Evolutionary conservation across 768 basidiomycete species (phyloP).

Genomic region (Dentipellis sp.): DNA sequence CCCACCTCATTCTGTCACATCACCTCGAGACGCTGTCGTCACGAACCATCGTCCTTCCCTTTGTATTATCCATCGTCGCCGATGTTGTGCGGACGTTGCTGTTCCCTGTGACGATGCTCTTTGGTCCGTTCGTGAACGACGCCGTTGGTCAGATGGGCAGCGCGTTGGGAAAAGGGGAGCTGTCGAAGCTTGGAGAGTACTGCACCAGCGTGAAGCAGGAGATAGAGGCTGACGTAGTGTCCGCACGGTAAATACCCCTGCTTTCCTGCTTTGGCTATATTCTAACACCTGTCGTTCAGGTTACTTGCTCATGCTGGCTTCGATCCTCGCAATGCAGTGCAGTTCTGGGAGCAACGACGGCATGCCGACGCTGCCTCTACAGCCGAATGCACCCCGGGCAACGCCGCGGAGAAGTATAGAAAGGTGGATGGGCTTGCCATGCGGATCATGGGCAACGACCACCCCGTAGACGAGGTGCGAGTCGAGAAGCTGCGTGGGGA

Average conservation of each 20-base stretch:
- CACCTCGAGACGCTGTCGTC: slow-evolving; percentile 90
- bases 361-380: slow-evolving; percentile 29
- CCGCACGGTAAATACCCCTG: slow-evolving; percentile 49
- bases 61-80: slow-evolving; percentile 62
- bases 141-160: slow-evolving; percentile 77
- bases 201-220: slow-evolving; percentile 82
- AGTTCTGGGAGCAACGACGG: slow-evolving; percentile 62
- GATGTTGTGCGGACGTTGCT: slow-evolving; percentile 72
- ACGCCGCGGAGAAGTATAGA: slow-evolving; percentile 7
- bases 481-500: slow-evolving; percentile 54
- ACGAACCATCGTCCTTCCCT: slow-evolving; percentile 73
- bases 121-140: slow-evolving; percentile 95
- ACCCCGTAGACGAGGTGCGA: slow-evolving; percentile 63
- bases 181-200: slow-evolving; percentile 59
- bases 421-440: slow-evolving; percentile 23
- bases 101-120: slow-evolving; percentile 84
- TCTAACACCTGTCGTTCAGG: slow-evolving; percentile 27
- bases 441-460: slow-evolving; percentile 45
- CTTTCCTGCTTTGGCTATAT: slow-evolving; percentile 1
- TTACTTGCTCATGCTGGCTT: slow-evolving; percentile 90
- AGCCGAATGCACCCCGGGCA: slow-evolving; percentile 36
- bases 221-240: slow-evolving; percentile 88
- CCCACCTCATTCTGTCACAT: slow-evolving; percentile 85
- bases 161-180: slow-evolving; percentile 58
- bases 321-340: slow-evolving; percentile 73